Conservation (phyloP, 768 basidiomycete species). For the Termitomyces sp. region DNA sequence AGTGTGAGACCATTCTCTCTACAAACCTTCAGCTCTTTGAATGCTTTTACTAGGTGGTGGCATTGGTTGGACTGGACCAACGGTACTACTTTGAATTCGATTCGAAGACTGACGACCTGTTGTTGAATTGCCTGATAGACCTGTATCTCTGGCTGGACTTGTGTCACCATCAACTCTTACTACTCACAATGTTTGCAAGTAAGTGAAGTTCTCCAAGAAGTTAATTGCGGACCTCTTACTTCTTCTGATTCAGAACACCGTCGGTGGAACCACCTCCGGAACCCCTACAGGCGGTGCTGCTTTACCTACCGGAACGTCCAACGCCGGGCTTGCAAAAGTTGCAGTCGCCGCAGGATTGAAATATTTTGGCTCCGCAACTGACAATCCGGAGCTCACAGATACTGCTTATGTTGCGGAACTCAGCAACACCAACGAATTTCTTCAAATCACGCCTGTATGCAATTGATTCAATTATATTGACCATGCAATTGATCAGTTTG, state of each 20-base stretch:
- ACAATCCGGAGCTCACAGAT: constrained; percentile 41
- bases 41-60: constrained; percentile 17
- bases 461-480: not conserved
- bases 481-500: not conserved
- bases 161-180: constrained; percentile 31
- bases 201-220: not conserved
- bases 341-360: constrained; percentile 38
- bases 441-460: constrained; percentile 41
- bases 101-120: not conserved
- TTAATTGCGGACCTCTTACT: not conserved
- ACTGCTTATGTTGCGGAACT: constrained; percentile 33
- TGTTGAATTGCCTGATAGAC: constrained; percentile 16
- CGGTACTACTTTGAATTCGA: constrained; percentile 12
- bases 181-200: constrained; percentile 40
- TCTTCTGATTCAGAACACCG: not conserved
- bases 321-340: constrained; percentile 39
- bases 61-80: constrained; percentile 23
- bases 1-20: constrained; percentile 20
- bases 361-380: constrained; percentile 47
- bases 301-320: constrained; percentile 15
- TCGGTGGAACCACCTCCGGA: constrained; percentile 2
- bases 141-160: constrained; percentile 34
- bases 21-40: not conserved
- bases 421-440: constrained; percentile 33
- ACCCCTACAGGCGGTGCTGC: not conserved